A percentile compares a stretch with the other conserved stretches of the same genome.
phyloP scores from a whole-genome alignment of 495 filamentous ascomycete species.

The Neurospora tetrasperma region DNA sequence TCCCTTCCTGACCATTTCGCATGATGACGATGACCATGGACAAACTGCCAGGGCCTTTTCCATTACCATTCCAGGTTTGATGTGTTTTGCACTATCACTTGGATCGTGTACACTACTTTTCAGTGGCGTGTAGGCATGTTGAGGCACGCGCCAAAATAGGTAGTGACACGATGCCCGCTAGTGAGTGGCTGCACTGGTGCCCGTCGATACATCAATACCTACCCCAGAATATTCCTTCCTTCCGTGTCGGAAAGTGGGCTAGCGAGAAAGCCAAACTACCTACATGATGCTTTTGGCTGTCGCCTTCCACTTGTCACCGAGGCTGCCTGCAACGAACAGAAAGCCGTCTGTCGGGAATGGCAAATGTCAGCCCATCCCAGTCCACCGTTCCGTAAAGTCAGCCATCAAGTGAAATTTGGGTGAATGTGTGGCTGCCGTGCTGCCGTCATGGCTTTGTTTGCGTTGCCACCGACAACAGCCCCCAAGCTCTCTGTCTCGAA shows the following conservation, averaged over 20 bases:
- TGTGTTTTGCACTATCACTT: neutral
- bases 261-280: neutral
- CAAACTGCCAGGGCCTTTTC: neutral
- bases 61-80: neutral
- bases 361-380: neutral
- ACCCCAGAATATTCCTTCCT: neutral
- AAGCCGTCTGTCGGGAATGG: neutral
- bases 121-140: neutral
- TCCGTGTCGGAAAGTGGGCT: neutral
- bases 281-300: neutral
- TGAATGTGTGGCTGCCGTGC: neutral
- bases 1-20: neutral
- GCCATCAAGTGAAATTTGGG: neutral
- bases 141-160: neutral
- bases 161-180: neutral
- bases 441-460: neutral
- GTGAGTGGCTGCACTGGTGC: neutral
- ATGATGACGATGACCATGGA: neutral
- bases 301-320: neutral
- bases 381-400: neutral
- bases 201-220: neutral
- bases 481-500: neutral
- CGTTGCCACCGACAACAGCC: neutral
- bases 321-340: neutral
- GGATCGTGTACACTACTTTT: neutral